Evolutionary conservation across 345 rosid genomes (phyloP), one percentile per base, ranked within the genome.

Genomic region (Pistacia integerrima): DNA sequence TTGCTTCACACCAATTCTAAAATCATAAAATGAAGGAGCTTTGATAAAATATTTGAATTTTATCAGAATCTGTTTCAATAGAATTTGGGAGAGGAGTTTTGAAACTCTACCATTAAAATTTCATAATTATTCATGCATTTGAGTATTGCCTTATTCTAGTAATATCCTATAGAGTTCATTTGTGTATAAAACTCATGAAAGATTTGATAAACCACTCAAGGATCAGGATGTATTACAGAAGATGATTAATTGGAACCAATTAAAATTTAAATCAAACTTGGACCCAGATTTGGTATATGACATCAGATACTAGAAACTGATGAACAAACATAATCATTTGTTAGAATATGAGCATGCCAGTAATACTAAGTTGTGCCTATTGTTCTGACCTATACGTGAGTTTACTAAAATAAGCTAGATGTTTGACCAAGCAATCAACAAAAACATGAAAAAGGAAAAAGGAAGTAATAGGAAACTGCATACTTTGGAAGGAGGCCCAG

Each of bases 401-500:
- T 25, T 48, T 48, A 51, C 8, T 22, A 28, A 28, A 66, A 51
- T 6, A 10, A 33, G 46, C 3, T 14, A 66, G 3, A 22, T 55
- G 11, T 57, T 52, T 18, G 8, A 11, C 22, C 56, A 57, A 22
- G 28, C 9, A 48, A 16, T 14, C 20, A 41, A 41, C n/a, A 12
- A 41, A 64, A 20, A 1, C 12, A 18, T 41, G 7, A 11, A 7
- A 8, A 4, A 28, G 28, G 25, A 5, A 11, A 16, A 60, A n/a
- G 41, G 7, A 66, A 7, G 44, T n/a, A 65, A 65, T 16, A 49
- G 18, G 9, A 62, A 60, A 69, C 63, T 2, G 17, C 58, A 54
- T 54, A 84, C 90, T 82, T 82, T 85, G 67, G 90, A 76, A 67
- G 84, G 60, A 57, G 83, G 70, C 30, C 77, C 76, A 3, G 59